A percentile compares a stretch with the other conserved stretches of the same genome.
phyloP scores from a whole-genome alignment of 2,329 filamentous ascomycete genomes.

The Coniochaeta ligniaria region DNA sequence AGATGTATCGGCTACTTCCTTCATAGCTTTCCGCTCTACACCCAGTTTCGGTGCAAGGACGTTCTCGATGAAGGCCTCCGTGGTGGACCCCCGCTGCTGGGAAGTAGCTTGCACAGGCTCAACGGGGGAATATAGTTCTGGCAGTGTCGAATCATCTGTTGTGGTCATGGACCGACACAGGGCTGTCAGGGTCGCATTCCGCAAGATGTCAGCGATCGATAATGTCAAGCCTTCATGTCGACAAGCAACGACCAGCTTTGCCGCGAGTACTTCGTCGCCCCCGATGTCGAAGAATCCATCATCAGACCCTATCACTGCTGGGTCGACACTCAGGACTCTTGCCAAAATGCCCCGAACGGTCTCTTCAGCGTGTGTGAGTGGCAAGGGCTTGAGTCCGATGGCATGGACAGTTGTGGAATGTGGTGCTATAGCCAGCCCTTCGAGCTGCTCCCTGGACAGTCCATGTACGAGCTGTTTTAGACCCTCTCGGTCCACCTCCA shows the following conservation, averaged over 20 bases:
- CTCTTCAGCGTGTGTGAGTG: conserved; percentile 39
- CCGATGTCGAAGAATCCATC: conserved; percentile 40
- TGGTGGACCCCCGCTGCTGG: conserved; percentile 6
- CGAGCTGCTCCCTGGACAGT: conserved; percentile 34
- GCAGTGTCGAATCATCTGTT: conserved; percentile 11
- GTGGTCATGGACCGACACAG: conserved; percentile 28
- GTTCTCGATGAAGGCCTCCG: conserved; percentile 30
- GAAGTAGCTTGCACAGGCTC: background rate
- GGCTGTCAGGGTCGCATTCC: conserved; percentile 33
- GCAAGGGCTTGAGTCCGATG: conserved; percentile 35
- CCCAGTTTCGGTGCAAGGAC: conserved; percentile 34
- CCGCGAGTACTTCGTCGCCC: conserved; percentile 36
- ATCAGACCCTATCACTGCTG: conserved; percentile 29
- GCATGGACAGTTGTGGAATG: conserved; percentile 27
- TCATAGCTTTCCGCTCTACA: conserved; percentile 31
- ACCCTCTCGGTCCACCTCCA: conserved; percentile 42
- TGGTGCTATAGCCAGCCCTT: conserved; percentile 29
- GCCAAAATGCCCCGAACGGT: conserved; percentile 42
- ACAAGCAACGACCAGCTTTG: conserved; percentile 35
- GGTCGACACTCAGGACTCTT: conserved; percentile 28
- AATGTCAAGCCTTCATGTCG: conserved; percentile 33
- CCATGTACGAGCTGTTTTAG: conserved; percentile 36
- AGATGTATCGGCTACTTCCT: conserved; percentile 41
- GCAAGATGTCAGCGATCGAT: conserved; percentile 33
- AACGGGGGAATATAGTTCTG: background rate